These are phyloP conservation scores for Berkeleyomyces rouxiae DNA, from an alignment of 2,329 filamentous ascomycete species.

Conservation along the genomic window DNA sequence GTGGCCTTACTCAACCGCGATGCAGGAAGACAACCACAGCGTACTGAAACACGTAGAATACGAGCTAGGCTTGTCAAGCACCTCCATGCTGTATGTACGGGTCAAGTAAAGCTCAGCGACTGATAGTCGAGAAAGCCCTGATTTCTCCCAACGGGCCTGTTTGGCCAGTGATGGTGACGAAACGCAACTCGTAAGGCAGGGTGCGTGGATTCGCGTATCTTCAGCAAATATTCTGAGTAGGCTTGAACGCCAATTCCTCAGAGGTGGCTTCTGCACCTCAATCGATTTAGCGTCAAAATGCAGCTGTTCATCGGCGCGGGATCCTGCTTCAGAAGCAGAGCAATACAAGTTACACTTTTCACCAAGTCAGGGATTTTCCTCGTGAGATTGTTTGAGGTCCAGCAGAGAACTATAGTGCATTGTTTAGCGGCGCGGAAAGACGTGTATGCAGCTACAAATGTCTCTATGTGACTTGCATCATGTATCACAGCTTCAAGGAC, in stretches of 20 bases:
- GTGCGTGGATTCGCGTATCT: too few relatives aligned
- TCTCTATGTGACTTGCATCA: not conserved
- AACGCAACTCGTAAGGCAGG: too few relatives aligned
- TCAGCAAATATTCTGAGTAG: not conserved
- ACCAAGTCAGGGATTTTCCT: not conserved
- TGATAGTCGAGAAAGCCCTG: not conserved
- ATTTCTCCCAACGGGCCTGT: not conserved
- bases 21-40: not conserved
- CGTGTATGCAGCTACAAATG: not conserved
- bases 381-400: not conserved
- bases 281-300: not conserved
- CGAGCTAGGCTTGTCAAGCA: not conserved
- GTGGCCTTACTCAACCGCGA: not conserved
- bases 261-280: not conserved
- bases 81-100: not conserved
- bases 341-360: not conserved
- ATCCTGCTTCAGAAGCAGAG: not conserved
- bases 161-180: not conserved
- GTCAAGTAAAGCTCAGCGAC: not conserved
- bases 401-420: not conserved
- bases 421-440: not conserved
- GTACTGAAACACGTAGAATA: not conserved
- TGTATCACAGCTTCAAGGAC: not conserved
- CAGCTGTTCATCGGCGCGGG: not conserved
- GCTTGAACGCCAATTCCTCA: not conserved